Evolutionary conservation across 306 rosid genomes (phyloP).

Genomic region (Ceratonia siliqua): DNA sequence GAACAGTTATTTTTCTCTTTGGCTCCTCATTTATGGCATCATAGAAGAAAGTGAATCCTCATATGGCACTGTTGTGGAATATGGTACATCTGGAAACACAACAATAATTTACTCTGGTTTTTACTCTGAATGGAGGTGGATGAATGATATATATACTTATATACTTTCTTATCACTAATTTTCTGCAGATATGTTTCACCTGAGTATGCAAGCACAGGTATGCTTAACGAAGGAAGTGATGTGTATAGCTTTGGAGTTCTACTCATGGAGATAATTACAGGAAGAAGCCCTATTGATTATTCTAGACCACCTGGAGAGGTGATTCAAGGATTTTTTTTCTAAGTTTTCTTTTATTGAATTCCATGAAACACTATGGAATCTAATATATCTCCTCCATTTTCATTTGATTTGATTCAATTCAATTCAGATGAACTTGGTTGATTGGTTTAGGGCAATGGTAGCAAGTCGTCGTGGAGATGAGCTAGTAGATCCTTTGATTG

Average conservation of each 20-base stretch:
- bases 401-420: constrained; percentile 31
- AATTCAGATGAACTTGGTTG: constrained; percentile 97
- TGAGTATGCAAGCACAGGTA: constrained; percentile 94
- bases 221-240: constrained; percentile 95
- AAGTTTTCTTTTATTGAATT: constrained; percentile 6
- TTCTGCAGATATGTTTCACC: constrained; percentile 89
- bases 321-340: constrained; percentile 21
- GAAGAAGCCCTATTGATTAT: constrained; percentile 93
- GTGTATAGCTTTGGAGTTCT: constrained; percentile 93
- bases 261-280: constrained; percentile 96
- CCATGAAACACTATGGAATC: not conserved
- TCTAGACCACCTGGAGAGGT: constrained; percentile 93
- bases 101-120: too few relatives aligned
- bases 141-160: not conserved
- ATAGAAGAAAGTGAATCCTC: too few relatives aligned
- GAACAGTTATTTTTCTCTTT: too few relatives aligned
- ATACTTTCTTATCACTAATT: not conserved
- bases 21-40: too few relatives aligned
- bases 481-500: constrained; percentile 75
- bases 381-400: constrained; percentile 7
- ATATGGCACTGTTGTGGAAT: too few relatives aligned
- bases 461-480: constrained; percentile 87
- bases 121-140: not conserved
- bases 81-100: too few relatives aligned
- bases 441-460: constrained; percentile 94